Conservation (phyloP, 805 yeast species). For the Barnettozyma siamensis region DNA sequence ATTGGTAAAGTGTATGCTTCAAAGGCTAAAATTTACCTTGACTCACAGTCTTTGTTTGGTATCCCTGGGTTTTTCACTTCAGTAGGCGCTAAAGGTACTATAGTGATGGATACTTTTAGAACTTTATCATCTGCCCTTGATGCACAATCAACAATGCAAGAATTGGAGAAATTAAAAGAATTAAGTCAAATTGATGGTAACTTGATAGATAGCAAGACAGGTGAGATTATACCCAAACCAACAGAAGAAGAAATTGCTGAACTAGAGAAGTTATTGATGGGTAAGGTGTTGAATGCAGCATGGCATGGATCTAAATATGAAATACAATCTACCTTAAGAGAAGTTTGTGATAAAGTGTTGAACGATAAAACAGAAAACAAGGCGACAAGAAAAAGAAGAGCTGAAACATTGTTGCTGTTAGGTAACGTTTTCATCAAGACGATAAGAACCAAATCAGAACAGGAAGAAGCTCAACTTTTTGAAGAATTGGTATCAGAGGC, state of each 20-base stretch:
- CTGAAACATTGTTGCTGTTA: conserved; percentile 52
- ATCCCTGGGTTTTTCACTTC: conserved; percentile 70
- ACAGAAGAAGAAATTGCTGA: conserved; percentile 60
- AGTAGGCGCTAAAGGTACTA: conserved; percentile 67
- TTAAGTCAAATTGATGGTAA: conserved; percentile 35
- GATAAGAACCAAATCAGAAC: conserved; percentile 61
- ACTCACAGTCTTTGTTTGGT: conserved; percentile 58
- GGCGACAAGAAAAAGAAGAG: conserved; percentile 48
- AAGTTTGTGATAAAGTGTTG: conserved; percentile 62
- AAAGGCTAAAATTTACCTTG: conserved; percentile 59
- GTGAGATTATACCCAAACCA: conserved; percentile 53
- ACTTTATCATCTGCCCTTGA: conserved; percentile 71
- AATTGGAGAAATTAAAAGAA: conserved; percentile 60
- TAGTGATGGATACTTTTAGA: conserved; percentile 64
- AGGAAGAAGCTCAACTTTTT: conserved; percentile 70
- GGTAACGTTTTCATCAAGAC: conserved; percentile 59
- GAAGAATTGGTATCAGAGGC: conserved; percentile 63
- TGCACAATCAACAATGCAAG: conserved; percentile 75
- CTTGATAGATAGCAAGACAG: conserved; percentile 39
- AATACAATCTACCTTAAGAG: conserved; percentile 64
- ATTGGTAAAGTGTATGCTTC: conserved; percentile 65
- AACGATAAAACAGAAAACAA: conserved; percentile 48
- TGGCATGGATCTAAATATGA: conserved; percentile 82
- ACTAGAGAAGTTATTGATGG: conserved; percentile 68
- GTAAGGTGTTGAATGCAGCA: conserved; percentile 76